Percentiles rank a stretch among this genome's conserved stretches.
These are phyloP conservation scores for Mixia osmundae DNA, from an alignment of 1,284 basidiomycete species.

Conservation along the genomic window DNA sequence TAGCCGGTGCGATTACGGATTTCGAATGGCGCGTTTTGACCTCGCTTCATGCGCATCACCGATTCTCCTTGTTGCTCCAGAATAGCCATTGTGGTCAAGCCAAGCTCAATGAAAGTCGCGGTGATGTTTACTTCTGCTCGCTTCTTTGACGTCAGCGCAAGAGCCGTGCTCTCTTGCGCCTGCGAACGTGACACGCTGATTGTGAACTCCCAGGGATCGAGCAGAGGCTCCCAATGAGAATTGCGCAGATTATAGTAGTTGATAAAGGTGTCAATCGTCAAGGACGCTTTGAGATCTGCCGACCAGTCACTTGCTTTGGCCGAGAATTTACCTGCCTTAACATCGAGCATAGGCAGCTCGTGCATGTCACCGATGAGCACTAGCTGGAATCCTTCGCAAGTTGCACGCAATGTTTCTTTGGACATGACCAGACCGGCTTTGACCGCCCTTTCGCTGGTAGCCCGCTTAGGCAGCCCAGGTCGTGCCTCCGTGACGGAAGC, in stretches of 20 bases:
- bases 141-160: slow-evolving; percentile 51
- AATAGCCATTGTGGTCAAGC: slow-evolving; percentile 45
- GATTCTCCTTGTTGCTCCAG: slow-evolving; percentile 49
- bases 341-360: slow-evolving; percentile 79
- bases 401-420: slow-evolving; percentile 62
- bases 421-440: slow-evolving; percentile 37
- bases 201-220: slow-evolving; percentile 89
- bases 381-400: slow-evolving; percentile 72
- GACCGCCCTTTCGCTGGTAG: slow-evolving; percentile 2
- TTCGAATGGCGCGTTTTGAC: slow-evolving; percentile 76
- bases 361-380: slow-evolving; percentile 87
- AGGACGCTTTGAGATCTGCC: slow-evolving; percentile 60
- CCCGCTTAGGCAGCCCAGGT: not conserved
- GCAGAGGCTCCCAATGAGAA: slow-evolving; percentile 98
- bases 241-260: slow-evolving; percentile 95
- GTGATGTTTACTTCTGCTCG: slow-evolving; percentile 81
- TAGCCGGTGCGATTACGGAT: slow-evolving; percentile 80
- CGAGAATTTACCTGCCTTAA: slow-evolving; percentile 67
- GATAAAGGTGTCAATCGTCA: slow-evolving; percentile 54
- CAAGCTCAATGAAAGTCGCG: slow-evolving; percentile 71
- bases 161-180: slow-evolving; percentile 20
- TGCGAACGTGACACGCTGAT: slow-evolving; percentile 30
- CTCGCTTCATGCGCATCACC: slow-evolving; percentile 46
- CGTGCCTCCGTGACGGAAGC: not conserved
- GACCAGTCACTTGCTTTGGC: slow-evolving; percentile 81